These are phyloP conservation scores for Phytophthora tentaculata DNA, from an alignment of 352 stramenopile genomes.

Conservation along the genomic window DNA sequence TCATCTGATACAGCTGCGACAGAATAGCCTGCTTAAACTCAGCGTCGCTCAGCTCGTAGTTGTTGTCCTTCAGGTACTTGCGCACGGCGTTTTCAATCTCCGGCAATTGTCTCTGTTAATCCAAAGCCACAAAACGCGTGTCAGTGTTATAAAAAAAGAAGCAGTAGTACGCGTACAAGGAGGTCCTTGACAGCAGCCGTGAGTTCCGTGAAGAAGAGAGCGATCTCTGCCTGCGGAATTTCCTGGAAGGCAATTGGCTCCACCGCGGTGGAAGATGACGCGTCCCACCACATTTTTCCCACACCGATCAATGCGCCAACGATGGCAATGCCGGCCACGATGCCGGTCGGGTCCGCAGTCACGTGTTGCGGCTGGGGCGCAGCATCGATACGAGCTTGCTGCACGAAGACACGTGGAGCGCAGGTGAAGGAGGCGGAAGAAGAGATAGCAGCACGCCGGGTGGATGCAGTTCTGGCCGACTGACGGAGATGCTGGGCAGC, in stretches of 20 bases:
- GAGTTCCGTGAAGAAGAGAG: conserved; percentile 77
- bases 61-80: conserved; percentile 74
- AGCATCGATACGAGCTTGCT: conserved; percentile 17
- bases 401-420: conserved; percentile 4
- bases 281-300: conserved; percentile 89
- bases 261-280: conserved; percentile 40
- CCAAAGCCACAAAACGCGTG: not conserved
- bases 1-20: conserved; percentile 77
- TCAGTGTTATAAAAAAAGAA: conserved; percentile 4
- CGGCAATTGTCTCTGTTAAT: conserved; percentile 62
- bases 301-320: conserved; percentile 73
- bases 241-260: conserved; percentile 46
- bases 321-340: conserved; percentile 74
- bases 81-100: conserved; percentile 69
- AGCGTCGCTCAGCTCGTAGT: conserved; percentile 65
- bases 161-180: conserved; percentile 53
- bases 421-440: conserved; percentile 8
- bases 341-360: conserved; percentile 60
- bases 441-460: conserved; percentile 12
- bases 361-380: conserved; percentile 36
- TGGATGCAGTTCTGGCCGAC: conserved; percentile 12
- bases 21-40: conserved; percentile 80
- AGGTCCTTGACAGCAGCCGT: conserved; percentile 64
- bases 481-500: conserved; percentile 34
- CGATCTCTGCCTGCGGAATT: conserved; percentile 67